Evolutionary conservation across 2,329 filamentous ascomycete species (phyloP).

Genomic region (Pseudogymnoascus sp.): DNA sequence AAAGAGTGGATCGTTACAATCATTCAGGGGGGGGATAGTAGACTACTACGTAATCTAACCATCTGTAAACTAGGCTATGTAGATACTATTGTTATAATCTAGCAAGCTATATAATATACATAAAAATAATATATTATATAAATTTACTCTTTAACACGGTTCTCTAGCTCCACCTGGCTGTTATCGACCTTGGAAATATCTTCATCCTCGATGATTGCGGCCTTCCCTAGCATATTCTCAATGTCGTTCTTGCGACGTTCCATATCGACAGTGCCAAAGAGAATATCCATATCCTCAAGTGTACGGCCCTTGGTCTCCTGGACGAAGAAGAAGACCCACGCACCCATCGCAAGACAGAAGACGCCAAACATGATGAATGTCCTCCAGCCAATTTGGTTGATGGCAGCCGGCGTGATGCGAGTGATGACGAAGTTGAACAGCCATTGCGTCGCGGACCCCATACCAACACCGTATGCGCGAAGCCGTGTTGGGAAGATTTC

Average conservation of each 20-base stretch:
- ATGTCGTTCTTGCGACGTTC: conserved; percentile 13
- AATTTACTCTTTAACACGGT: background rate
- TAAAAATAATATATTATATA: too few species aligned
- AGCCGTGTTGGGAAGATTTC: conserved; percentile 43
- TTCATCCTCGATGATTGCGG: background rate
- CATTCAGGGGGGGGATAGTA: too few species aligned
- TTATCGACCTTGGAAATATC: background rate
- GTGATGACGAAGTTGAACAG: conserved; percentile 63
- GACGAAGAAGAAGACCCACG: conserved; percentile 44
- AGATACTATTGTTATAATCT: too few species aligned
- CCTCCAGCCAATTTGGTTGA: conserved; percentile 37
- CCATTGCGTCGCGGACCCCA: conserved; percentile 61
- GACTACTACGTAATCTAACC: too few species aligned
- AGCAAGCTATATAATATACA: too few species aligned
- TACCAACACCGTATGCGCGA: conserved; percentile 47
- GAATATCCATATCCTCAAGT: conserved; percentile 45
- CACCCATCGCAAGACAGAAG: conserved; percentile 34
- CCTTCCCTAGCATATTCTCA: conserved; percentile 9
- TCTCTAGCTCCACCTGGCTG: background rate
- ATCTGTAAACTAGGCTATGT: too few species aligned
- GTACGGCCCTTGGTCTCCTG: conserved; percentile 63
- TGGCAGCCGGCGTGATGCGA: conserved; percentile 40
- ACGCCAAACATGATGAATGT: conserved; percentile 40
- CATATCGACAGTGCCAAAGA: conserved; percentile 18
- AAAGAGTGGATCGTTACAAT: too few species aligned